A percentile compares a stretch with the other conserved stretches of the same genome.
phyloP scores from a whole-genome alignment of 768 basidiomycete species.

The Phanerochaete sordida region DNA sequence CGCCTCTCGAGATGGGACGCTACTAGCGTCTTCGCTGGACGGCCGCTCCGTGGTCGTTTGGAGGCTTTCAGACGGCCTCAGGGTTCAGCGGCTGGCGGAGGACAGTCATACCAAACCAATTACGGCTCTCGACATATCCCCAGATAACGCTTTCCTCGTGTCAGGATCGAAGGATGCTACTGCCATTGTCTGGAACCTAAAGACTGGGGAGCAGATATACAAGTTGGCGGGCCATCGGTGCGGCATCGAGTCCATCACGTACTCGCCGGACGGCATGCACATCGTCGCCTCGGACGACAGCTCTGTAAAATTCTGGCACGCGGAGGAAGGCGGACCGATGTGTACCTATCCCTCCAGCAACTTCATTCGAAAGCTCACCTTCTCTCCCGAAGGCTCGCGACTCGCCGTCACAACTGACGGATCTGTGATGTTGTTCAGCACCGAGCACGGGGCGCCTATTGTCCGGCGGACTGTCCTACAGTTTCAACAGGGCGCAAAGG shows the following conservation, averaged over 20 bases:
- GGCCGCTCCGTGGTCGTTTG: constrained; percentile 22
- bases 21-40: constrained; percentile 24
- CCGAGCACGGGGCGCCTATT: not conserved
- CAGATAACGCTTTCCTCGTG: no score
- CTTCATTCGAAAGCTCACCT: constrained; percentile 12
- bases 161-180: no score
- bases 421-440: constrained; percentile 12
- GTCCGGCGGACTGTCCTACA: constrained; percentile 15
- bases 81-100: not conserved
- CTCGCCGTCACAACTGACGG: constrained; percentile 9
- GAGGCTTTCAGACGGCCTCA: constrained; percentile 16
- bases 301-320: constrained; percentile 22
- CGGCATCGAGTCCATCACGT: constrained; percentile 16
- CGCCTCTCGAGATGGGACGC: constrained; percentile 21
- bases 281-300: constrained; percentile 21
- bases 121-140: no score
- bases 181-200: constrained; percentile 18
- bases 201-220: constrained; percentile 2
- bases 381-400: constrained; percentile 18
- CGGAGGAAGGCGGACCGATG: not conserved
- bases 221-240: constrained; percentile 10
- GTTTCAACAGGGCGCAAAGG: not conserved
- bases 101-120: no score
- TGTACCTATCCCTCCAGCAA: not conserved
- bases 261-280: constrained; percentile 20